A percentile compares a stretch with the other conserved stretches of the same genome.
These are phyloP conservation scores for Parastagonospora nodorum DNA, from an alignment of 2,329 filamentous ascomycete species.

Conservation along the genomic window DNA sequence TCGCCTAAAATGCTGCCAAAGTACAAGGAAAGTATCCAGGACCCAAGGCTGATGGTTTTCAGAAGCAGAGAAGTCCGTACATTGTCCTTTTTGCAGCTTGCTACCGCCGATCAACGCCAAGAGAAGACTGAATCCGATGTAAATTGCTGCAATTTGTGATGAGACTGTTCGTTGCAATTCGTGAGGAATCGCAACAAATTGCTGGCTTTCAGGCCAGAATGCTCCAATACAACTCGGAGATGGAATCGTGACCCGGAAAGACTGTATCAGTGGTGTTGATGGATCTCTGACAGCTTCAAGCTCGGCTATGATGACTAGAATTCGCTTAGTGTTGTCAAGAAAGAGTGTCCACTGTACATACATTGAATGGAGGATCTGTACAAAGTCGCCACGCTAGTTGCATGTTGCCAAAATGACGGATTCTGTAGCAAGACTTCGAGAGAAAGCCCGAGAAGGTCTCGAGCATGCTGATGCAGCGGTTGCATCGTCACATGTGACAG, in stretches of 20 bases:
- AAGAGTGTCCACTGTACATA: slow-evolving; percentile 22
- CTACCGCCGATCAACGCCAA: slow-evolving; percentile 17
- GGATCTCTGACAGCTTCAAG: slow-evolving; percentile 44
- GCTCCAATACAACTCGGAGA: slow-evolving; percentile 45
- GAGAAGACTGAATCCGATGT: slow-evolving; percentile 34
- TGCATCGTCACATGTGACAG: slow-evolving; percentile 50
- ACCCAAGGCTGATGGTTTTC: slow-evolving; percentile 32
- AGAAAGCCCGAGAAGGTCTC: slow-evolving; percentile 44
- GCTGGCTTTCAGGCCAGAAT: slow-evolving; percentile 47
- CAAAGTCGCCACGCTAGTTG: slow-evolving; percentile 39
- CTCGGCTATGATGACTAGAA: slow-evolving; percentile 5
- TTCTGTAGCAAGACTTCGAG: slow-evolving; percentile 44
- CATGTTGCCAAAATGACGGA: slow-evolving; percentile 43
- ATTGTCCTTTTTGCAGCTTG: background rate
- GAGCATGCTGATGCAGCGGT: slow-evolving; percentile 46
- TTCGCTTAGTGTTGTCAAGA: background rate
- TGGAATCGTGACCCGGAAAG: slow-evolving; percentile 44
- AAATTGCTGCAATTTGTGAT: slow-evolving; percentile 28
- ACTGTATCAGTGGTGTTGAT: slow-evolving; percentile 5
- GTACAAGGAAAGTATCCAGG: slow-evolving; percentile 24
- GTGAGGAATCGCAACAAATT: slow-evolving; percentile 49
- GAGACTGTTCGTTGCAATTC: slow-evolving; percentile 43
- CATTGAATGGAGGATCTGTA: slow-evolving; percentile 50
- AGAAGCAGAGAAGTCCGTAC: slow-evolving; percentile 3
- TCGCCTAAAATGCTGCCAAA: slow-evolving; percentile 33